These are phyloP conservation scores for Hemerocallis citrina DNA, from an alignment of 106 monocot genomes.

Conservation along the genomic window DNA sequence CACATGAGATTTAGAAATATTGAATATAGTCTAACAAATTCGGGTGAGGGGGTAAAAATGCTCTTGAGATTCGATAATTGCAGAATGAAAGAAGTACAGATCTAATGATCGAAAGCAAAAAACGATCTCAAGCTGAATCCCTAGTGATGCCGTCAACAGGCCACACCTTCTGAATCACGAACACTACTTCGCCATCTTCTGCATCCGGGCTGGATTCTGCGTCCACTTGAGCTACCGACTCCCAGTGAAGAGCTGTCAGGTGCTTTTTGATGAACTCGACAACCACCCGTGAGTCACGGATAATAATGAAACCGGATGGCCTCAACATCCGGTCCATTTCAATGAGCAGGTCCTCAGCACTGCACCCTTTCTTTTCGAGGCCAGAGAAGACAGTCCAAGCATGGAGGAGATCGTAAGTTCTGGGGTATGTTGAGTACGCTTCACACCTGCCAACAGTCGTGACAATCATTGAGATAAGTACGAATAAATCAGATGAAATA, in stretches of 20 bases:
- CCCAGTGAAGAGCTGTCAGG: constrained; percentile 67
- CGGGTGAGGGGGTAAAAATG: background rate
- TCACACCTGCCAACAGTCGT: constrained; percentile 54
- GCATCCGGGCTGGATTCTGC: constrained; percentile 42
- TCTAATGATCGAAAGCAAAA: background rate
- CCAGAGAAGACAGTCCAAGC: constrained; percentile 77
- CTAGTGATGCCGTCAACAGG: constrained; percentile 18
- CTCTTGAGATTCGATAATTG: background rate
- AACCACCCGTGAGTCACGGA: constrained; percentile 46
- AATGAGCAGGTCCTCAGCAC: constrained; percentile 76
- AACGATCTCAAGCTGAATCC: constrained; percentile 8
- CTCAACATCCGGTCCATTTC: constrained; percentile 91
- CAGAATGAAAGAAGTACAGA: background rate
- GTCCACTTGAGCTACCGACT: constrained; percentile 30
- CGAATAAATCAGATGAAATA: too few relatives aligned
- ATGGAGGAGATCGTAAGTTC: constrained; percentile 92
- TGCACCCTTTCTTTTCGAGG: constrained; percentile 73
- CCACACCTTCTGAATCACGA: constrained; percentile 61
- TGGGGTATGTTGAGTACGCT: constrained; percentile 84
- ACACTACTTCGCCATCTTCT: constrained; percentile 40
- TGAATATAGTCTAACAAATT: background rate
- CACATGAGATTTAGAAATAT: background rate
- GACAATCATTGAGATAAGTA: background rate
- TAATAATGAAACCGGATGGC: constrained; percentile 70
- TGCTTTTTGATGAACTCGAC: constrained; percentile 57